These are phyloP conservation scores for Leccinum broughii DNA, from an alignment of 768 basidiomycete species.

Conservation along the genomic window DNA sequence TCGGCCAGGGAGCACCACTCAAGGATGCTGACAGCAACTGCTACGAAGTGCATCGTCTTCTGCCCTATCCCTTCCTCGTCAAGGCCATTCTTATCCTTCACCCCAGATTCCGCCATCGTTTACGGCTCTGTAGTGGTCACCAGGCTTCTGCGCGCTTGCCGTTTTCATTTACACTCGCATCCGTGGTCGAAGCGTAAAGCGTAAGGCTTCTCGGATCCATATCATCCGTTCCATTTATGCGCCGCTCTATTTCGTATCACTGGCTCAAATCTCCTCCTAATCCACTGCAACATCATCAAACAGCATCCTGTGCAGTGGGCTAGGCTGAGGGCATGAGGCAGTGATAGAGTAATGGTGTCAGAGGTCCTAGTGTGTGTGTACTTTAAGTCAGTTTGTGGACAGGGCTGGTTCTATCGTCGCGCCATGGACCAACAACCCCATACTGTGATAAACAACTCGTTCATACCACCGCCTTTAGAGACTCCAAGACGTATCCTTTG, in stretches of 20 bases:
- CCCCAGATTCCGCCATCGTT: conserved; percentile 60
- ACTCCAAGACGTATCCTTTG: no score
- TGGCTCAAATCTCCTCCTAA: conserved; percentile 24
- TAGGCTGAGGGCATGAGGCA: no score
- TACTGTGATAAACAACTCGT: no score
- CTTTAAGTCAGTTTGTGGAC: no score
- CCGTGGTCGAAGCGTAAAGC: no score
- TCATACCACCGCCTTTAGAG: no score
- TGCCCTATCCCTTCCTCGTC: background rate
- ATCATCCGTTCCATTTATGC: conserved; percentile 64
- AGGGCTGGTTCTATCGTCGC: no score
- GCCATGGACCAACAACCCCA: no score
- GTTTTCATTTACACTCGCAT: no score
- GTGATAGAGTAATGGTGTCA: no score
- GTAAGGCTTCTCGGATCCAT: conserved; percentile 67
- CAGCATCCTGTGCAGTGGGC: no score
- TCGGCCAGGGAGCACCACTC: conserved; percentile 63
- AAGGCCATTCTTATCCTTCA: conserved; percentile 5
- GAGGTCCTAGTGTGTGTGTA: no score
- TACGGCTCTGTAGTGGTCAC: conserved; percentile 55
- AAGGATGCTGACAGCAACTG: conserved; percentile 52
- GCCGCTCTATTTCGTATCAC: conserved; percentile 44
- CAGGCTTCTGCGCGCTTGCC: conserved; percentile 40
- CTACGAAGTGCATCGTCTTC: conserved; percentile 53
- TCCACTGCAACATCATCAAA: conserved; percentile 43